phyloP scores from a whole-genome alignment of 148 eudicot species.

The Silene conica region DNA sequence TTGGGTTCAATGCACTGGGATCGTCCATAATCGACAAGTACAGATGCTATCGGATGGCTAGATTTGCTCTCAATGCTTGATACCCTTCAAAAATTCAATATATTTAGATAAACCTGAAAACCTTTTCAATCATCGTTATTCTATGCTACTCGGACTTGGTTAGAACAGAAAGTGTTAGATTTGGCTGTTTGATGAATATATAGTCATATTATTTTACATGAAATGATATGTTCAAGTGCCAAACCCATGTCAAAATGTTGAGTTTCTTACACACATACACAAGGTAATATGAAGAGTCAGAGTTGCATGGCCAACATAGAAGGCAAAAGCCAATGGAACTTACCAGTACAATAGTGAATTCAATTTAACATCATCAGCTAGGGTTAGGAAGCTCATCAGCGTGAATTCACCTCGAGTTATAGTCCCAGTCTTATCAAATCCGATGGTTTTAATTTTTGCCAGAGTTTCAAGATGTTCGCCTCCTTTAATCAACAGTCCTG shows the following conservation, averaged over 20 bases:
- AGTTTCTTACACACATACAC: too few relatives aligned
- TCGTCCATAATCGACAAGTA: constrained; percentile 58
- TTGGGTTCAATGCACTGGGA: constrained; percentile 45
- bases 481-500: constrained; percentile 80
- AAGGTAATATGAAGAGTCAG: background rate
- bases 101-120: too few relatives aligned
- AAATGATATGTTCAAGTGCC: too few relatives aligned
- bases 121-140: too few relatives aligned
- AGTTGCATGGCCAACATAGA: background rate
- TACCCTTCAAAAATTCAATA: constrained; percentile 46
- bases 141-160: background rate
- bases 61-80: constrained; percentile 94
- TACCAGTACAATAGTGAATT: constrained; percentile 65
- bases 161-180: background rate
- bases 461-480: constrained; percentile 81
- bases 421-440: constrained; percentile 93
- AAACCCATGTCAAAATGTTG: too few relatives aligned
- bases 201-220: too few relatives aligned
- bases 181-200: background rate
- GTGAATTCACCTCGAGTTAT: constrained; percentile 81
- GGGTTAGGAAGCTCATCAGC: constrained; percentile 41
- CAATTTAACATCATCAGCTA: constrained; percentile 39
- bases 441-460: constrained; percentile 58
- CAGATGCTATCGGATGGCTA: constrained; percentile 89
- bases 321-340: background rate